Base-by-base conservation (phyloP, 441 rosid genomes). In the Eutrema salsugineum region DNA sequence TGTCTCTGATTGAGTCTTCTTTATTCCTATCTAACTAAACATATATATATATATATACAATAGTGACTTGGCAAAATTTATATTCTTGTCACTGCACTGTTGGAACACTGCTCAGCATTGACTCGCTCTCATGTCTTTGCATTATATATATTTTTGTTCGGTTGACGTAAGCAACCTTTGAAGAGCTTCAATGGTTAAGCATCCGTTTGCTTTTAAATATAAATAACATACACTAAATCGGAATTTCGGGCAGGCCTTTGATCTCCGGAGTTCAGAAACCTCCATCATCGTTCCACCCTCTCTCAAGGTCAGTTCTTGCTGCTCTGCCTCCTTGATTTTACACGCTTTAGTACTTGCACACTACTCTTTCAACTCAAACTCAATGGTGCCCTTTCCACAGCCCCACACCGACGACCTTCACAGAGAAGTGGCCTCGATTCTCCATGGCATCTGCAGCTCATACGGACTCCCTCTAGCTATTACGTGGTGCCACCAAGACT, bases 401-500 rank as follows among this genome's bases (percentile, higher is more conserved):
- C 85, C 89, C 84, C 88, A 75, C 66, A 66, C 66, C 79, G 78
- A 81, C 60, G 85, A 78, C 70, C 83, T 72, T 43, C 78, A 82
- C 82, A 78, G 78, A 14, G 89, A 84, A 76, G 75, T 91, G 68
- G 75, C 78, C 11, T 86, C 85, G 48, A 76, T 84, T 76, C 78
- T 90, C 81, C 78, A 59, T 44, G 86, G 87, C 58, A 82, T 85
- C 54, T 91, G 92, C 86, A 77, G 43, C 71, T 79, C 56, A 11
- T 67, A 84, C 68, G 56, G 80, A 35, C 74, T 94, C 44, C 95
- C 93, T 53, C 78, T 94, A 65, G 97, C 96, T 70, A 85, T 86
- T 58, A 94, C 96, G n/a, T 91, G 99, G 99, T 90, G 87, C 0
- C 80, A 82, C 53, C 87, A 83, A 79, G 88, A 79, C 46, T 67